Evolutionary conservation across 139 green algal species (phyloP).

Genomic region (Auxenochlorella pyrenoidosa): DNA sequence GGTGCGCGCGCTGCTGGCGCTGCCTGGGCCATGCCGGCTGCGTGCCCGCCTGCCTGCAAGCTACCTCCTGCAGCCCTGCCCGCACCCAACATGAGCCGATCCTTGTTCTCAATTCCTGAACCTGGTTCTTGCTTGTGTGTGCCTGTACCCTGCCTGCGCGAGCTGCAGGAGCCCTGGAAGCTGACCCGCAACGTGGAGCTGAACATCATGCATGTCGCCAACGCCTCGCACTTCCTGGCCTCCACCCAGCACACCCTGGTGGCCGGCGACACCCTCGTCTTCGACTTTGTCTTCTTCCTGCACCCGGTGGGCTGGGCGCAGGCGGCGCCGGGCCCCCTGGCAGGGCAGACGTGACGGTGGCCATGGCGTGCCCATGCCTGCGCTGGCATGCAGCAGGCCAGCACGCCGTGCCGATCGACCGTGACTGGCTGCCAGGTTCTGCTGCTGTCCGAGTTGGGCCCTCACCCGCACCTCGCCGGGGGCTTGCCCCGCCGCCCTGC

Average conservation of each 20-base stretch:
- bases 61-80: not conserved
- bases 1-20: not conserved
- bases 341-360: not conserved
- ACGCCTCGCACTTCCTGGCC: slow-evolving; percentile 41
- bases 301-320: slow-evolving; percentile 64
- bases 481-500: not conserved
- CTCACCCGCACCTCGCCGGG: too few species aligned
- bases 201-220: slow-evolving; percentile 59
- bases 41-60: not conserved
- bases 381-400: too few species aligned
- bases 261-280: slow-evolving; percentile 81
- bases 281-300: slow-evolving; percentile 90
- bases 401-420: too few species aligned
- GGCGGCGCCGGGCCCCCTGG: too few species aligned
- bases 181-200: slow-evolving; percentile 67
- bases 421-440: too few species aligned
- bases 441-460: too few species aligned
- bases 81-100: too few species aligned
- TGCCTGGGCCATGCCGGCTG: not conserved
- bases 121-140: not conserved
- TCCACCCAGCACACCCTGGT: slow-evolving; percentile 58
- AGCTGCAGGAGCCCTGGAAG: slow-evolving; percentile 46
- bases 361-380: too few species aligned
- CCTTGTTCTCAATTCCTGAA: not conserved
- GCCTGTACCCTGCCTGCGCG: not conserved